Evolutionary conservation across 306 rosid genomes (phyloP).

Genomic region (Quercus ilex): DNA sequence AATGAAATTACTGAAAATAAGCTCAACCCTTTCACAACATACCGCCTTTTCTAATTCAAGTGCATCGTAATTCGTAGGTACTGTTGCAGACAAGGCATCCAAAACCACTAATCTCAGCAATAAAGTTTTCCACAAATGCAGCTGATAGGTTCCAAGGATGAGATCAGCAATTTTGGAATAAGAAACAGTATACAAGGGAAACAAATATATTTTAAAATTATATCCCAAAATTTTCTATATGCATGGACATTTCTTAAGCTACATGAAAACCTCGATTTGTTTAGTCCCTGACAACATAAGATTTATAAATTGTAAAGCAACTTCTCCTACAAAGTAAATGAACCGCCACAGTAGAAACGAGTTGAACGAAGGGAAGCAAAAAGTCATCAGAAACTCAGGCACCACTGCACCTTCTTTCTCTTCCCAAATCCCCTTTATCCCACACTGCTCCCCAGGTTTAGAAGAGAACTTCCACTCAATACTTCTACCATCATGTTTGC

Average conservation of each 20-base stretch:
- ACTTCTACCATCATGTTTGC: background rate
- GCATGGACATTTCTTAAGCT: background rate
- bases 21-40: no score
- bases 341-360: background rate
- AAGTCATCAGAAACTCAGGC: no score
- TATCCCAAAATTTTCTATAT: slow-evolving; percentile 25
- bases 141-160: background rate
- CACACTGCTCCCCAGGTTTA: background rate
- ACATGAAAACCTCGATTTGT: background rate
- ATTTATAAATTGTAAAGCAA: slow-evolving; percentile 18
- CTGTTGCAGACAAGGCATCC: background rate
- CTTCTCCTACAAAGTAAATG: background rate
- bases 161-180: background rate
- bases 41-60: no score
- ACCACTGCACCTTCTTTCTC: no score
- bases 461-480: background rate
- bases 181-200: background rate
- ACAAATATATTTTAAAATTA: background rate
- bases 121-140: background rate
- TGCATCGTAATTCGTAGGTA: no score
- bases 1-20: no score
- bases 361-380: background rate
- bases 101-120: background rate
- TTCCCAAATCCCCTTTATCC: no score
- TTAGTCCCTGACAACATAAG: slow-evolving; percentile 6